Conservation (phyloP, 164 flowering plant species). For the Dillenia suffruticosa region DNA sequence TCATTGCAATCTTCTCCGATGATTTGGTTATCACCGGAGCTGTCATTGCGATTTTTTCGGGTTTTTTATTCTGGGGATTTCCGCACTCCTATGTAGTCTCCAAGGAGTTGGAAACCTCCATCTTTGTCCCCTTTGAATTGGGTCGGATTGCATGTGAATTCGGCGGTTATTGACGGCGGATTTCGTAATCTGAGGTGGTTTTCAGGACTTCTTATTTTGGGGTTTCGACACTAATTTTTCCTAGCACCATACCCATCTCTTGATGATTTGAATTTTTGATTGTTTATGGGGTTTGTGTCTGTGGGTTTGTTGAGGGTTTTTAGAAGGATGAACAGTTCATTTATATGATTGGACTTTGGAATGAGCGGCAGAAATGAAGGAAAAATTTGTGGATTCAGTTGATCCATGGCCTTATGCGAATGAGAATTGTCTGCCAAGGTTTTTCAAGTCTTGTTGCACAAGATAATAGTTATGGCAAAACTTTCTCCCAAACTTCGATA, state of each 20-base stretch:
- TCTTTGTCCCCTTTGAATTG: constrained; percentile 58
- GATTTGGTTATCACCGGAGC: constrained; percentile 70
- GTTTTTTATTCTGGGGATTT: constrained; percentile 63
- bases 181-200: constrained; percentile 57
- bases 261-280: not conserved
- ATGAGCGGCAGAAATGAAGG: constrained; percentile 8
- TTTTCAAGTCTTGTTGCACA: no score
- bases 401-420: constrained; percentile 14
- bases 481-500: no score
- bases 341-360: not conserved
- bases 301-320: not conserved
- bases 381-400: constrained; percentile 15
- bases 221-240: constrained; percentile 71
- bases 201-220: constrained; percentile 60
- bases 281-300: not conserved
- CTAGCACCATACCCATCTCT: constrained; percentile 67
- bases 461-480: no score
- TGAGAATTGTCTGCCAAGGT: no score
- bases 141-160: constrained; percentile 67
- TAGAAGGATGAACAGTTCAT: constrained; percentile 2
- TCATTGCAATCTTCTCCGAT: constrained; percentile 60
- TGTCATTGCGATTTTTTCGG: constrained; percentile 84
- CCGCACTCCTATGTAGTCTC: constrained; percentile 84
- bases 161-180: constrained; percentile 69
- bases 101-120: constrained; percentile 68